These are phyloP conservation scores for Wickerhamiella domercqiae DNA, from an alignment of 805 yeast genomes.

Conservation along the genomic window DNA sequence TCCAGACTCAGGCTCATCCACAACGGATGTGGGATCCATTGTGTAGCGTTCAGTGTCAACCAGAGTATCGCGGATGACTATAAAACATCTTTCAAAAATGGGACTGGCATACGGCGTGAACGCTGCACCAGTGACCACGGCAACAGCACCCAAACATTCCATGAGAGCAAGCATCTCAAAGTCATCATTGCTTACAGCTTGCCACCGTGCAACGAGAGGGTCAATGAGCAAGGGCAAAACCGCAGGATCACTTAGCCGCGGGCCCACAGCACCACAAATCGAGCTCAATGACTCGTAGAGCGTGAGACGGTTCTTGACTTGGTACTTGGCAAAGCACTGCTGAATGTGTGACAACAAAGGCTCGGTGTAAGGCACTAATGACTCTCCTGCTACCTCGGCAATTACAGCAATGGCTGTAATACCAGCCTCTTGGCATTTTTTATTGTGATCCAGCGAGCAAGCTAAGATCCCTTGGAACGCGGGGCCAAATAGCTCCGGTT, in stretches of 20 bases:
- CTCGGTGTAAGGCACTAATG: constrained; percentile 45
- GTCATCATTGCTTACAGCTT: constrained; percentile 55
- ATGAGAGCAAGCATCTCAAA: constrained; percentile 79
- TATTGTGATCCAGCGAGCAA: constrained; percentile 68
- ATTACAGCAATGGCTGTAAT: constrained; percentile 75
- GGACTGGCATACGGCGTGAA: constrained; percentile 84
- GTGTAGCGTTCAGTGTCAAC: constrained; percentile 48
- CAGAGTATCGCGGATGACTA: constrained; percentile 53
- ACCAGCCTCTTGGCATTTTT: constrained; percentile 91
- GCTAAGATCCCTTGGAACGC: constrained; percentile 61
- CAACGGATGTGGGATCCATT: constrained; percentile 35
- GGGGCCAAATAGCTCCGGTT: constrained; percentile 54
- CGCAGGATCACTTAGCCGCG: constrained; percentile 37
- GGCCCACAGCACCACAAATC: constrained; percentile 62
- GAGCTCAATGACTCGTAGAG: constrained; percentile 86
- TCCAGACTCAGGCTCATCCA: constrained; percentile 68
- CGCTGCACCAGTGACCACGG: constrained; percentile 67
- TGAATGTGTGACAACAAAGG: constrained; percentile 57
- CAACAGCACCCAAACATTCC: constrained; percentile 85
- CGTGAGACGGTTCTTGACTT: constrained; percentile 64
- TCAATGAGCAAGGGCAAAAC: constrained; percentile 56
- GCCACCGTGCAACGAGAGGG: constrained; percentile 75
- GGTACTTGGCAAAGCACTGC: constrained; percentile 60
- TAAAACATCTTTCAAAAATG: constrained; percentile 63
- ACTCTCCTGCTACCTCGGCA: constrained; percentile 58